Conservation (phyloP, 225 moss, liverwort and hornwort species). For the Ulota crispa region DNA sequence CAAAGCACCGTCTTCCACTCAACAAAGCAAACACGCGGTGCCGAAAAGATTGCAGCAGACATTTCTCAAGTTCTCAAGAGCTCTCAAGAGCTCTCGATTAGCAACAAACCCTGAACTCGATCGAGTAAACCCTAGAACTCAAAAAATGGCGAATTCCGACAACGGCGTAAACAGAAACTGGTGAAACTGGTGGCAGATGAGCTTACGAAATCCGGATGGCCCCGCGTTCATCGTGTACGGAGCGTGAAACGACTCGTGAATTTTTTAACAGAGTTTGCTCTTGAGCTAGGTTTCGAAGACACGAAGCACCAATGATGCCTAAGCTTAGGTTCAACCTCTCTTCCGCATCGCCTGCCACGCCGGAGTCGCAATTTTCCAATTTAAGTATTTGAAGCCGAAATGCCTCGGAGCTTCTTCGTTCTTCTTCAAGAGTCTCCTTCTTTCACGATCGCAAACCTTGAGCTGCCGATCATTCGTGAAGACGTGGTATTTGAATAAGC, state of each 20-base stretch:
- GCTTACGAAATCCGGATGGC: slow-evolving; percentile 61
- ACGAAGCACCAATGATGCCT: background rate
- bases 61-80: background rate
- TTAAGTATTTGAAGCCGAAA: background rate
- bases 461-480: slow-evolving; percentile 1
- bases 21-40: background rate
- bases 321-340: background rate
- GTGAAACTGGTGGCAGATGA: background rate
- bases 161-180: background rate
- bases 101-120: slow-evolving; percentile 22
- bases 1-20: background rate
- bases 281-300: slow-evolving; percentile 13
- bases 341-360: slow-evolving; percentile 10
- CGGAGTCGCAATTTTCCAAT: background rate
- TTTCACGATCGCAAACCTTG: background rate
- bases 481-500: background rate
- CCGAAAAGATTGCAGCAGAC: background rate
- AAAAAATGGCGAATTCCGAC: background rate
- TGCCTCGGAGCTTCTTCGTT: background rate
- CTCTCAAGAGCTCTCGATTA: background rate
- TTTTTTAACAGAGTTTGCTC: background rate
- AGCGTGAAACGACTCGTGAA: background rate
- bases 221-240: slow-evolving; percentile 53
- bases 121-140: slow-evolving; percentile 21
- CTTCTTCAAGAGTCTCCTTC: background rate